Base-by-base conservation (phyloP, 176 grass and related monocot genomes). In the Triticum dicoccoides region DNA sequence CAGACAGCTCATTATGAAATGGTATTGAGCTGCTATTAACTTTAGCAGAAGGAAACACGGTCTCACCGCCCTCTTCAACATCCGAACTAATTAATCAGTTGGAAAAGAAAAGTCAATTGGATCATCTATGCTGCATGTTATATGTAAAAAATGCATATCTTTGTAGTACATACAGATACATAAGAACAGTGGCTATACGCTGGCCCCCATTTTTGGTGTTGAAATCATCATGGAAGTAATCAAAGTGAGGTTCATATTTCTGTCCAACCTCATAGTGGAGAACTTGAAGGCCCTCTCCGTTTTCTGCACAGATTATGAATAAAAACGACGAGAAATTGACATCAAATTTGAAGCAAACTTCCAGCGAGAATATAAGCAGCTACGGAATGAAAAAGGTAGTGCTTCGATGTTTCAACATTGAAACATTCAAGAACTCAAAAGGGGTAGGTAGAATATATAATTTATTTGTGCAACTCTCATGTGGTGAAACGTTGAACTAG, bases 211-310 rank as follows among this genome's bases (percentile, higher is more conserved):
- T 99, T 88, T 94, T 92, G 21, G 89, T 94, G 79, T 96, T 99
- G 84, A 84, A 82, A 78, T 99, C 97, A 75, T 99, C 97, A 78
- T 91, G 85, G 52, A 99, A 99, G 85, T 91, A 99, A 91, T 99
- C 94, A 87, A 86, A 99, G 78, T 99, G 97, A 61, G 97, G 89
- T 59, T 96, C 94, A 37, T 99, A 99, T 73, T 94, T 96, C 87
- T 99, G 97, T 77, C 94, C 97, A 88, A 78, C 92, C 91, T 99
- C 97, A 81, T 99, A 99, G 87, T 99, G 97, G 52, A 99, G 97
- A 74, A 96, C 91, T 83, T 99, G 97, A 87, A 99, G 94, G 65
- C 94, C 97, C 83, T 99, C 97, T 69, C 97, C 97, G 33, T 99
- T 86, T 77, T 96, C 97, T 99, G 80, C 2, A 77, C 73, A 85